Evolutionary conservation across 768 basidiomycete species (phyloP), one percentile per base, ranked within the genome.

Genomic region (Trametes punicea): DNA sequence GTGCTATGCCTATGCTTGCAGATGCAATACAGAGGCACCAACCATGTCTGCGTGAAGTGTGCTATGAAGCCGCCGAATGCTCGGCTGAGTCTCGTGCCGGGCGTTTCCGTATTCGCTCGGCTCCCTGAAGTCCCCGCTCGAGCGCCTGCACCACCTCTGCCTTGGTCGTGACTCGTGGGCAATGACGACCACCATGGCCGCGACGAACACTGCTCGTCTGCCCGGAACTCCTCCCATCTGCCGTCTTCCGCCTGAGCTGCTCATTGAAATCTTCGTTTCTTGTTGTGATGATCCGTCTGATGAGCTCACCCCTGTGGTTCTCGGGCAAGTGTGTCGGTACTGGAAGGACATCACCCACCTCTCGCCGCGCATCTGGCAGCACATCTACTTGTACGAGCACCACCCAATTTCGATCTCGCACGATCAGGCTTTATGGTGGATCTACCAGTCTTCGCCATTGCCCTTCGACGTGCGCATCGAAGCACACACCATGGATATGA

Each of bases 321-420:
- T 90, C 34, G 74, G 74, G 25, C 62, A 67, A 18, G 85, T 90
- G 25, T 88, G 83, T 51, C 74, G 66, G 21, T 72, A 75, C 59
- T 91, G 88, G 88, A 75, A 73, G 57, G 70, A 75, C 34, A 69
- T 88, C 39, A 75, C 80, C 31, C 65, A 78, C 62, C 68, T 74
- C 1, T 80, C 81, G 0, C 87, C 88, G 0, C 69, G 73, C 27
- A 64, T 84, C 42, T 90, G 87, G 88, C 82, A 81, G 62, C 70
- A 67, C 46, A 74, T 90, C 57, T 65, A 70, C 49, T 70, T 90
- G 53, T 69, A 79, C 65, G 79, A 81, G n/a, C 56, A 65, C 5
- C 71, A 71, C 30, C 59, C 69, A 7, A 64, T 75, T 15, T 27
- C 67, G 18, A 69, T 74, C 39, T 74, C 81, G 20, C 79, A 74